These are phyloP conservation scores for Xylaria bambusicola DNA, from an alignment of 495 filamentous ascomycete genomes.

Conservation along the genomic window DNA sequence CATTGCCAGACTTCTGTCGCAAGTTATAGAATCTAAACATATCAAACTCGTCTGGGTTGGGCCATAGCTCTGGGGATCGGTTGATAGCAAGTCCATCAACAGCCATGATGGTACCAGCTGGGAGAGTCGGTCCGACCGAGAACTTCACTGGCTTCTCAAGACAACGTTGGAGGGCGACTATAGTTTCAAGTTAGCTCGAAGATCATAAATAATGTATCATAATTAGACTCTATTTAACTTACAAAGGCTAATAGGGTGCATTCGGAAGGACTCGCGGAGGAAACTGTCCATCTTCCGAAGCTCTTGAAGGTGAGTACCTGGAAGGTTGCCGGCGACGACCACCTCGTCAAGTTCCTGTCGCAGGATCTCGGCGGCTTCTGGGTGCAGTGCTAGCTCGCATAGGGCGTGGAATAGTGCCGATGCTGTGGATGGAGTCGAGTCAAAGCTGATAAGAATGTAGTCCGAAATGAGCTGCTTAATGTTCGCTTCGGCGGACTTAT, in stretches of 20 bases:
- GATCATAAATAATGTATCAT: not conserved
- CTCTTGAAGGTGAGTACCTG: not conserved
- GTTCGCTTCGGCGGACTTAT: not conserved
- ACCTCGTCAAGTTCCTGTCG: not conserved
- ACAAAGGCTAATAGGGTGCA: not conserved
- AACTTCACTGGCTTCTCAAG: constrained; percentile 1
- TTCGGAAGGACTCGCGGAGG: constrained; percentile 2
- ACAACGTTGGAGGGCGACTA: not conserved
- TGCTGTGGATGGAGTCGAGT: constrained; percentile 4
- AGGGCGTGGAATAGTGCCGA: not conserved
- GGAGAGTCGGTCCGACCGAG: not conserved
- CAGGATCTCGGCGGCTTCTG: not conserved
- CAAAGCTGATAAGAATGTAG: constrained; percentile 2
- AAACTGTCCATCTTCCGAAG: constrained; percentile 7
- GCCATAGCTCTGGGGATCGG: not conserved
- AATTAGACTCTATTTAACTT: not conserved
- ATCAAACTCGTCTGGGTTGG: not conserved
- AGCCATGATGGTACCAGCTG: constrained; percentile 1
- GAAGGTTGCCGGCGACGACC: not conserved
- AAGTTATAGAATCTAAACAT: not conserved
- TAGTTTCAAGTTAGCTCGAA: not conserved
- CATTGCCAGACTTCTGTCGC: not conserved
- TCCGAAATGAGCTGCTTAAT: not conserved
- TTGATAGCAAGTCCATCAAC: not conserved
- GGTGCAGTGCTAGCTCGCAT: not conserved